A percentile compares a stretch with the other conserved stretches of the same genome.
Conservation (phyloP, 1,284 basidiomycete genomes). For the Peniophora sp. region DNA sequence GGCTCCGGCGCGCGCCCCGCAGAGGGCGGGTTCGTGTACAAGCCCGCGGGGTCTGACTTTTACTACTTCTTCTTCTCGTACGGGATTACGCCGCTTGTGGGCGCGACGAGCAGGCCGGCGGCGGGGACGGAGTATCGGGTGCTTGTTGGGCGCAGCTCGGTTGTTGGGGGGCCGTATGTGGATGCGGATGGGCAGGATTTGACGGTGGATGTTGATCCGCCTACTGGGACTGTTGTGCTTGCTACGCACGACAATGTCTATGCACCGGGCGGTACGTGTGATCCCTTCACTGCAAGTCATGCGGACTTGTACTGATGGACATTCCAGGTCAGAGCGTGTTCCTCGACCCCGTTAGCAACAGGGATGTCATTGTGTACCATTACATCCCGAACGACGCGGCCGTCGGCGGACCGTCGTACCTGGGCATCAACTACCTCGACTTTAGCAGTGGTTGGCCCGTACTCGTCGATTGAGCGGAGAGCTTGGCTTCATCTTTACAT, state of each 20-base stretch:
- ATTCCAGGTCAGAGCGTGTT: slow-evolving; percentile 11
- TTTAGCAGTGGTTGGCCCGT: slow-evolving; percentile 15
- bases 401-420: slow-evolving; percentile 6
- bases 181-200: slow-evolving; percentile 14
- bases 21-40: not conserved
- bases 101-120: not conserved
- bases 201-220: slow-evolving; percentile 14
- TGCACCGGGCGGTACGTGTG: slow-evolving; percentile 8
- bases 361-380: slow-evolving; percentile 15
- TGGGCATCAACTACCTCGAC: slow-evolving; percentile 15
- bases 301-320: not conserved
- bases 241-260: slow-evolving; percentile 25
- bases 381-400: slow-evolving; percentile 9
- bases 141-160: slow-evolving; percentile 21
- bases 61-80: not conserved
- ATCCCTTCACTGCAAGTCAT: not conserved
- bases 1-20: not conserved
- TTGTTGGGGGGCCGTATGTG: slow-evolving; percentile 21
- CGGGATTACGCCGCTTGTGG: not conserved
- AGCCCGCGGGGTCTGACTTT: not conserved
- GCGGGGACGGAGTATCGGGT: slow-evolving; percentile 5
- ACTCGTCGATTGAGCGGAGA: slow-evolving; percentile 6
- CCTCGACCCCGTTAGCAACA: slow-evolving; percentile 11
- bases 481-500: no score
- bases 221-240: slow-evolving; percentile 24